Evolutionary conservation across 768 basidiomycete species (phyloP).

Genomic region (Leccinum disarticulatum): DNA sequence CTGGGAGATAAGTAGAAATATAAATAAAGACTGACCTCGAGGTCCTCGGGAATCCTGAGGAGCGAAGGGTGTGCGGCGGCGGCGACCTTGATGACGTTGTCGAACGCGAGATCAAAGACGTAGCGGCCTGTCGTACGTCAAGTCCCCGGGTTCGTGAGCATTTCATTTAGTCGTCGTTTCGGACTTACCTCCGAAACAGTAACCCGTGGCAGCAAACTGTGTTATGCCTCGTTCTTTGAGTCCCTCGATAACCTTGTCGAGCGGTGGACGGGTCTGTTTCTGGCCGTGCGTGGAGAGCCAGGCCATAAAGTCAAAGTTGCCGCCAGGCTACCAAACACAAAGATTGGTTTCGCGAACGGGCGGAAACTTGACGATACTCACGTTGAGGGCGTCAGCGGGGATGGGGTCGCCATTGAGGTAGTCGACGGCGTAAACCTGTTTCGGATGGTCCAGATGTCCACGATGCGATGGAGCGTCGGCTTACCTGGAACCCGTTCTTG

Average conservation of each 20-base stretch:
- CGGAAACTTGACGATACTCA: background rate
- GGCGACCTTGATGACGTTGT: conserved; percentile 47
- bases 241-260: conserved; percentile 51
- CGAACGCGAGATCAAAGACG: conserved; percentile 62
- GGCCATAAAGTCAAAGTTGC: conserved; percentile 37
- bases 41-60: conserved; percentile 56
- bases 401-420: conserved; percentile 23
- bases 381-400: background rate
- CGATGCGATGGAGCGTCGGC: background rate
- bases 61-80: conserved; percentile 62
- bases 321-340: background rate
- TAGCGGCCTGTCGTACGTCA: background rate
- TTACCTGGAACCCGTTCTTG: conserved; percentile 3
- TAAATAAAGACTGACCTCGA: conserved; percentile 44
- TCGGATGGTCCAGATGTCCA: background rate
- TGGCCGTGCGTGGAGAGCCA: conserved; percentile 45
- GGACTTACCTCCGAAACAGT: conserved; percentile 63
- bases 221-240: conserved; percentile 62
- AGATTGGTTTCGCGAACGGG: background rate
- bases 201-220: conserved; percentile 59
- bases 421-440: conserved; percentile 22
- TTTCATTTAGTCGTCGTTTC: background rate
- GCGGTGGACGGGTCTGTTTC: conserved; percentile 42
- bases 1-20: background rate
- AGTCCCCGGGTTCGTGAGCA: too few relatives aligned